A percentile compares a stretch with the other conserved stretches of the same genome.
Evolutionary conservation across 2,329 filamentous ascomycete species (phyloP).

Genomic region (Colletotrichum spaethianum): DNA sequence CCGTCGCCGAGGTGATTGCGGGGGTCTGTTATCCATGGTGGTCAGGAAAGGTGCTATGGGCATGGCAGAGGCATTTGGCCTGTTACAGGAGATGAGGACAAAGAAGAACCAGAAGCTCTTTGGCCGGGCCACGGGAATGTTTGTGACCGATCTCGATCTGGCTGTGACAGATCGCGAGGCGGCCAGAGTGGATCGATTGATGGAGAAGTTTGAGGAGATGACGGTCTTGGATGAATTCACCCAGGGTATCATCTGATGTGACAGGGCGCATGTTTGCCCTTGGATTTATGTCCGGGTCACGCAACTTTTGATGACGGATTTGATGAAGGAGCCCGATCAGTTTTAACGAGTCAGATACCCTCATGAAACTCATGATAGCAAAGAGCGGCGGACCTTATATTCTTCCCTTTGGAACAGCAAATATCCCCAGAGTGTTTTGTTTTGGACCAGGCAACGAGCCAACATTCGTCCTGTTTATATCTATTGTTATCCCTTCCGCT

Average conservation of each 20-base stretch:
- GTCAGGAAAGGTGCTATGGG: slow-evolving; percentile 51
- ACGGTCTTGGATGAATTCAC: slow-evolving; percentile 36
- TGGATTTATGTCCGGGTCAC: not conserved
- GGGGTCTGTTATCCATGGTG: slow-evolving; percentile 54
- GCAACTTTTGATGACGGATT: not conserved
- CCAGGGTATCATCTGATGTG: slow-evolving; percentile 16
- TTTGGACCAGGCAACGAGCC: not conserved
- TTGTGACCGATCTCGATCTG: slow-evolving; percentile 54
- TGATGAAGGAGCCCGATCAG: not conserved
- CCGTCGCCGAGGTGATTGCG: slow-evolving; percentile 53
- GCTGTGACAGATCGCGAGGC: slow-evolving; percentile 51
- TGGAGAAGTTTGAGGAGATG: slow-evolving; percentile 50
- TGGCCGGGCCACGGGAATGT: slow-evolving; percentile 49
- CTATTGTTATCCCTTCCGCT: not conserved
- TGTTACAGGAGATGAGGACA: slow-evolving; percentile 49
- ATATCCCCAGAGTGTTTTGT: not conserved
- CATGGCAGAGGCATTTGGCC: slow-evolving; percentile 46
- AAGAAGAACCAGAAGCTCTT: slow-evolving; percentile 43
- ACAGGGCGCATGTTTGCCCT: too few species aligned
- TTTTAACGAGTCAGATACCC: not conserved
- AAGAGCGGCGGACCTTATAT: not conserved
- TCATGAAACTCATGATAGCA: not conserved
- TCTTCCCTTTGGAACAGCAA: not conserved
- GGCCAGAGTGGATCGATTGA: slow-evolving; percentile 52
- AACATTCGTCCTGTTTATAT: too few species aligned